Conservation (phyloP, 805 yeast species). For the Osmozyma mogii region DNA sequence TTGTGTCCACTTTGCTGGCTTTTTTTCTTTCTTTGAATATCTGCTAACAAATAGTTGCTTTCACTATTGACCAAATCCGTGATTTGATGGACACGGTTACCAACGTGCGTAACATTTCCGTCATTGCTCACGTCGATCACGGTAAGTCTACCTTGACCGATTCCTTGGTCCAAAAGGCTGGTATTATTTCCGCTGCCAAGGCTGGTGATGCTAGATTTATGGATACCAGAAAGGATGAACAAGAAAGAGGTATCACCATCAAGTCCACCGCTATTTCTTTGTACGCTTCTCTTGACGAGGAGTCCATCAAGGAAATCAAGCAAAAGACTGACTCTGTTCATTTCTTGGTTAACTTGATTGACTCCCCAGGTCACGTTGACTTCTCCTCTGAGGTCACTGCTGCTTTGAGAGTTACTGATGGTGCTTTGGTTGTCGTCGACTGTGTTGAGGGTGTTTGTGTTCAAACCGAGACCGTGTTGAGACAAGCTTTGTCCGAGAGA, state of each 20-base stretch:
- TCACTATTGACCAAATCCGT: conserved; percentile 81
- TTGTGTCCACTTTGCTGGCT: not conserved
- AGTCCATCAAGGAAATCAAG: conserved; percentile 80
- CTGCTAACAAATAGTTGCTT: conserved; percentile 38
- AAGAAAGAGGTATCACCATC: conserved; percentile 99
- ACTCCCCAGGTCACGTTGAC: conserved; percentile 99
- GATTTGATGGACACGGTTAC: conserved; percentile 98
- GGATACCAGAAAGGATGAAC: conserved; percentile 99
- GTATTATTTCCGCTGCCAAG: conserved; percentile 98
- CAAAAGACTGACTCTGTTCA: conserved; percentile 90
- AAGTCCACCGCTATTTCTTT: conserved; percentile 98
- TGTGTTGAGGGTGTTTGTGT: conserved; percentile 99
- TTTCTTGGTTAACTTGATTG: conserved; percentile 96
- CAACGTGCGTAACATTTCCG: conserved; percentile 99
- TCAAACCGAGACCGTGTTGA: conserved; percentile 98
- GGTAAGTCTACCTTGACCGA: conserved; percentile 99
- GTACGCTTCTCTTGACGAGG: conserved; percentile 80
- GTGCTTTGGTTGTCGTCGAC: conserved; percentile 99
- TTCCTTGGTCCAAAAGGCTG: conserved; percentile 98
- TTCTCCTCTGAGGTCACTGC: conserved; percentile 99
- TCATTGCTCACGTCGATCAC: conserved; percentile 99
- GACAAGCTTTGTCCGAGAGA: conserved; percentile 99
- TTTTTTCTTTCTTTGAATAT: not conserved
- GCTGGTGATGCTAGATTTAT: conserved; percentile 99
- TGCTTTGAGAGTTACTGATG: conserved; percentile 99